phyloP scores from a whole-genome alignment of 495 filamentous ascomycete genomes.

The Hypoxylon crocopeplum region DNA sequence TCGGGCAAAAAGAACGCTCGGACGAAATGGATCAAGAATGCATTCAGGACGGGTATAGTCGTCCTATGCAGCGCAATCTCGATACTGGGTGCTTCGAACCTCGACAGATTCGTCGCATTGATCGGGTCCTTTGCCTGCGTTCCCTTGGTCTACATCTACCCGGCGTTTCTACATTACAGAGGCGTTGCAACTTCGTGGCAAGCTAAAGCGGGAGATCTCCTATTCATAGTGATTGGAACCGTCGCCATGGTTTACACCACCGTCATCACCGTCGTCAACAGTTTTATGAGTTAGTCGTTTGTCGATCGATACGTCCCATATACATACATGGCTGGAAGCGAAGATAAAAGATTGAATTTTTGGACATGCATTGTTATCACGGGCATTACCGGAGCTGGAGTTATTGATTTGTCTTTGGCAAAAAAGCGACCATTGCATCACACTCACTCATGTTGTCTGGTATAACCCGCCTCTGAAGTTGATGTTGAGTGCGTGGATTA shows the following conservation, averaged over 20 bases:
- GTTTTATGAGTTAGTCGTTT: constrained; percentile 42
- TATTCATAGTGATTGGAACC: constrained; percentile 62
- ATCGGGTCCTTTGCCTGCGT: constrained; percentile 72
- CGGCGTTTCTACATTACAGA: constrained; percentile 67
- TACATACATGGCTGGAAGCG: neutral
- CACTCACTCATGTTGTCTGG: constrained; percentile 3
- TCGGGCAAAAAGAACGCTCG: constrained; percentile 61
- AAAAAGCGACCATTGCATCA: neutral
- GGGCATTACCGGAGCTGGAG: neutral
- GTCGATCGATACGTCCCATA: neutral
- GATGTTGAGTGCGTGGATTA: too few relatives aligned
- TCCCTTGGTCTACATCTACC: constrained; percentile 95
- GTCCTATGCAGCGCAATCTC: constrained; percentile 58
- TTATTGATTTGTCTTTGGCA: constrained; percentile 4
- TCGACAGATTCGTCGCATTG: constrained; percentile 70
- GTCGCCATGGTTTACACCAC: constrained; percentile 70
- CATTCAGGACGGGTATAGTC: constrained; percentile 58
- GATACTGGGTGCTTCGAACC: constrained; percentile 61
- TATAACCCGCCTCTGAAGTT: too few relatives aligned
- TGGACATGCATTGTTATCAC: neutral
- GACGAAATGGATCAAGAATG: constrained; percentile 74
- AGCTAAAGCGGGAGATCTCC: constrained; percentile 58
- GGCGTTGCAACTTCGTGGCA: constrained; percentile 58
- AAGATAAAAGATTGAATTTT: constrained; percentile 7
- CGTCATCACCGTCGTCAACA: constrained; percentile 56